phyloP scores from a whole-genome alignment of 1,284 basidiomycete species.

The Cyathus pygmaeus region DNA sequence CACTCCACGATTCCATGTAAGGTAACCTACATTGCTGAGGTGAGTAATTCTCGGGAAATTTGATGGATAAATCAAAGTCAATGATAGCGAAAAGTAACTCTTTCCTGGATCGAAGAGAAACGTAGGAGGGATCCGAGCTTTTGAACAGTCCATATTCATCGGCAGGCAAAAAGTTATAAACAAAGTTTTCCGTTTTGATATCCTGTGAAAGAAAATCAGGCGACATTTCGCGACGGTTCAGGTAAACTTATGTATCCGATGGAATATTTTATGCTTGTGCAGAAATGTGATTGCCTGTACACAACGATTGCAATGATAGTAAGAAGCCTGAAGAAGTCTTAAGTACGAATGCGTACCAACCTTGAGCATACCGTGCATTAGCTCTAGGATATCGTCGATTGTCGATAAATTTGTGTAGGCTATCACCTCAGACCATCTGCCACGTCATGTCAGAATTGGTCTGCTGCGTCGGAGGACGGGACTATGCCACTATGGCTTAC shows the following conservation, averaged over 20 bases:
- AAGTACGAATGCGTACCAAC: neutral
- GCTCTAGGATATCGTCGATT: conserved; percentile 3
- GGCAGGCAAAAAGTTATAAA: conserved; percentile 19
- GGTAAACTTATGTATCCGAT: conserved; percentile 14
- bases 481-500: conserved; percentile 3
- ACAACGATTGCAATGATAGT: neutral
- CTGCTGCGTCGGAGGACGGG: neutral
- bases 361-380: conserved; percentile 9
- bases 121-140: neutral
- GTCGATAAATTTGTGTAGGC: neutral
- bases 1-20: conserved; percentile 12
- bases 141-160: neutral
- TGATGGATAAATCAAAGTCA: conserved; percentile 24
- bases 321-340: neutral
- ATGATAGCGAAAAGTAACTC: conserved; percentile 18
- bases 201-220: conserved; percentile 12
- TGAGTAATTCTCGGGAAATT: conserved; percentile 14
- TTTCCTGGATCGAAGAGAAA: conserved; percentile 1
- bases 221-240: neutral
- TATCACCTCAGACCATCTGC: conserved; percentile 8
- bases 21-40: conserved; percentile 10
- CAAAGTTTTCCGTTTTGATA: conserved; percentile 14
- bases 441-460: neutral
- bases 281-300: conserved; percentile 19
- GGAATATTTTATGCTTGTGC: conserved; percentile 23